Conservation (phyloP, 768 basidiomycete species). For the Chalciporus chontae region DNA sequence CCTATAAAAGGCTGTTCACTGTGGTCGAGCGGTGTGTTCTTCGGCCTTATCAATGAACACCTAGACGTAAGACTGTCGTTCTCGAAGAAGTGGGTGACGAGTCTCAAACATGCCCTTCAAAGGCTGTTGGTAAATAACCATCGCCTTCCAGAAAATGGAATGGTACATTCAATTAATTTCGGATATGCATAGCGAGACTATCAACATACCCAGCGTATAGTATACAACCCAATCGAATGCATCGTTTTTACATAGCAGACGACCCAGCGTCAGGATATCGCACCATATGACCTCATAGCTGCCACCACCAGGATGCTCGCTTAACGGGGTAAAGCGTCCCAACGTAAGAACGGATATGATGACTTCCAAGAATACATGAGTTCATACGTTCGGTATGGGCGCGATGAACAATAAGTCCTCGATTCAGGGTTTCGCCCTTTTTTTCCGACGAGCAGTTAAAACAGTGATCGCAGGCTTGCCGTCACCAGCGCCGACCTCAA, state of each 20-base stretch:
- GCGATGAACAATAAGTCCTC: constrained; percentile 5
- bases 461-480: constrained; percentile 43
- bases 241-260: neutral
- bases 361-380: constrained; percentile 3
- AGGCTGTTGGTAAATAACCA: neutral
- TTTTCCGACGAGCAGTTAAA: constrained; percentile 59
- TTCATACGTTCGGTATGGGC: constrained; percentile 3
- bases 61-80: constrained; percentile 4
- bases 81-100: neutral
- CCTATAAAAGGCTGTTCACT: neutral
- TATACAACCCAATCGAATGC: neutral
- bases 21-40: neutral
- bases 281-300: constrained; percentile 4
- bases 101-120: neutral
- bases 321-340: neutral
- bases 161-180: constrained; percentile 10
- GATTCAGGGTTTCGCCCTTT: constrained; percentile 30
- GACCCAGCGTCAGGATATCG: neutral
- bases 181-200: constrained; percentile 1
- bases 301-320: neutral
- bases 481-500: constrained; percentile 9
- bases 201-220: neutral
- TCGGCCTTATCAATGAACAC: constrained; percentile 6
- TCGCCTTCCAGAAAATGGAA: constrained; percentile 18
- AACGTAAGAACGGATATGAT: constrained; percentile 18